phyloP scores from a whole-genome alignment of 2,329 filamentous ascomycete species.

The Elsinoe ampelina region DNA sequence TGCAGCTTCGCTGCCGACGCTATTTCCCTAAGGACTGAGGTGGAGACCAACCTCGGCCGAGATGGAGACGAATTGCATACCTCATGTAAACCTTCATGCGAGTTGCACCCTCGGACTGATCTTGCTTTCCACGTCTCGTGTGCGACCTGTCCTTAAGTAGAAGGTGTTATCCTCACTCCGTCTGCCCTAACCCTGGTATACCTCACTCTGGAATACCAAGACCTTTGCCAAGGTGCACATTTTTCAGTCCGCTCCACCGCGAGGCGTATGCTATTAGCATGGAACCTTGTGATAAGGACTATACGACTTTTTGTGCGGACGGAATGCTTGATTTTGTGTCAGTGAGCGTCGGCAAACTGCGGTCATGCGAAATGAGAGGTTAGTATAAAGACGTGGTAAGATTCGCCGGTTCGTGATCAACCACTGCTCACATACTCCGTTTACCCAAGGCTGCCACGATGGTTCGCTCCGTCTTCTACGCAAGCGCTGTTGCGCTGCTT shows the following conservation, averaged over 20 bases:
- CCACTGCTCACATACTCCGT: neutral
- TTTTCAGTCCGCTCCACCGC: neutral
- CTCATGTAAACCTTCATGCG: too few species aligned
- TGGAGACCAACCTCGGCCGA: too few species aligned
- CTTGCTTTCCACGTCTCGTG: neutral
- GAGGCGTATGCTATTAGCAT: neutral
- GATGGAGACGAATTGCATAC: too few species aligned
- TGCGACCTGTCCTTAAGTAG: neutral
- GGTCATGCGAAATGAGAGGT: neutral
- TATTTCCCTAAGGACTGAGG: too few species aligned
- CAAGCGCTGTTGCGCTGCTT: neutral
- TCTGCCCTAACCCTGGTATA: neutral
- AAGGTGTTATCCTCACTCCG: constrained; percentile 1
- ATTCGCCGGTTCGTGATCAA: neutral
- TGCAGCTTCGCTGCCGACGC: neutral
- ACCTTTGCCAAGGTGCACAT: neutral
- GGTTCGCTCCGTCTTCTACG: neutral
- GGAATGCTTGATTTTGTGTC: neutral
- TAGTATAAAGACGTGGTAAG: neutral
- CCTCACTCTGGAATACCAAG: constrained; percentile 7
- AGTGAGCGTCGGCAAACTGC: neutral
- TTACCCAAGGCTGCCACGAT: neutral
- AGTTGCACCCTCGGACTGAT: too few species aligned
- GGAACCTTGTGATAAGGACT: neutral
- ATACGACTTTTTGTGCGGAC: neutral